Evolutionary conservation across 176 grass and related monocot genomes (phyloP).

Genomic region (Themeda triandra): DNA sequence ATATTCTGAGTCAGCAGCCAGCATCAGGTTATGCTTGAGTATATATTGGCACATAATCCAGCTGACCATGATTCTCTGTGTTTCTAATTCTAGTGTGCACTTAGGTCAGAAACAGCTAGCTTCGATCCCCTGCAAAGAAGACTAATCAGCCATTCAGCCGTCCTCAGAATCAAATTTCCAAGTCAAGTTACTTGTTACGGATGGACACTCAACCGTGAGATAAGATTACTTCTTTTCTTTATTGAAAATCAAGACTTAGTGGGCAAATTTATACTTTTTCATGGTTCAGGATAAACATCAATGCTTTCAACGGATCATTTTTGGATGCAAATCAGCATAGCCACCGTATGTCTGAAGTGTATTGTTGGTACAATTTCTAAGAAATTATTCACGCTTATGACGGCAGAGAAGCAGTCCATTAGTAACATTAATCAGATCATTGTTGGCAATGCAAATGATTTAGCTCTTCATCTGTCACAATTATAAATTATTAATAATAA

Average conservation of each 20-base stretch:
- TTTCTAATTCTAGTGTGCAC: conserved; percentile 1
- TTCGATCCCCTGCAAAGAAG: background rate
- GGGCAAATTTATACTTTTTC: background rate
- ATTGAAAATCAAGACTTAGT: background rate
- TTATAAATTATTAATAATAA: background rate
- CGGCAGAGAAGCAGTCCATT: background rate
- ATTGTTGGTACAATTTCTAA: background rate
- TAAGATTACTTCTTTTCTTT: background rate
- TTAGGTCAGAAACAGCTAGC: conserved; percentile 13
- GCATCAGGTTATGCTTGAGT: background rate
- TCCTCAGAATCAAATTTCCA: background rate
- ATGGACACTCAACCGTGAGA: conserved; percentile 37
- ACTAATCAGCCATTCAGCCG: conserved; percentile 6
- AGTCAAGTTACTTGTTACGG: conserved; percentile 31
- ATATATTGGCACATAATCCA: background rate
- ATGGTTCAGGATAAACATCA: background rate
- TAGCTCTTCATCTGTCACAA: background rate
- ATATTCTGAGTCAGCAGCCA: conserved; percentile 6
- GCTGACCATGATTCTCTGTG: conserved; percentile 7
- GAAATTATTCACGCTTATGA: background rate
- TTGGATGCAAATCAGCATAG: background rate
- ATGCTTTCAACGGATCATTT: background rate
- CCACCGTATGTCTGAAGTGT: background rate
- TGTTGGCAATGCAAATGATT: background rate
- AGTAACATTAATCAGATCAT: background rate